These are phyloP conservation scores for Botrytis tulipae DNA, from an alignment of 2,329 filamentous ascomycete species.

Conservation along the genomic window DNA sequence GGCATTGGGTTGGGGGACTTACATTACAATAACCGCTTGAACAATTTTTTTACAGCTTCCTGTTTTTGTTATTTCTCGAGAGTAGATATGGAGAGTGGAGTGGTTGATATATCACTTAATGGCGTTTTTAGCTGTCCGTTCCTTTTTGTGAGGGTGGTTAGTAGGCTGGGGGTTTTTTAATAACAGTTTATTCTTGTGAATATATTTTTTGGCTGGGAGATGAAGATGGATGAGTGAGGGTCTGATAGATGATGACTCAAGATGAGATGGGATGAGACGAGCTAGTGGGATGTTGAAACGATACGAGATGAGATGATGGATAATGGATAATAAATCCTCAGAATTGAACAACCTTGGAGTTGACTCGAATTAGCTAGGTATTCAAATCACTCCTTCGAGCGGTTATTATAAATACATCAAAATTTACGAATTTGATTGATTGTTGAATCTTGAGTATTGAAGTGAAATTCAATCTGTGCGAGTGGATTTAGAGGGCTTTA, in stretches of 20 bases:
- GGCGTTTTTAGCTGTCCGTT: slow-evolving; percentile 7
- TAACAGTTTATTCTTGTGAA: not conserved
- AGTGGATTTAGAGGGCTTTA: too few species aligned
- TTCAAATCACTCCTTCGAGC: not conserved
- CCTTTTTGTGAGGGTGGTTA: not conserved
- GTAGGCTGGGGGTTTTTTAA: not conserved
- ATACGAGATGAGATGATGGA: not conserved
- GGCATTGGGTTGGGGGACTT: not conserved
- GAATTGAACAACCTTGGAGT: not conserved
- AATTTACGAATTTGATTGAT: not conserved
- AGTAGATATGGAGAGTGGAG: not conserved
- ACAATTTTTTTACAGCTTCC: not conserved
- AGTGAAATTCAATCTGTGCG: too few species aligned
- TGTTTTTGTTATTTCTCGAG: not conserved
- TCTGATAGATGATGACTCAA: not conserved
- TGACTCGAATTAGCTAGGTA: not conserved
- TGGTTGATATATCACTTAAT: not conserved
- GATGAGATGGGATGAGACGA: not conserved
- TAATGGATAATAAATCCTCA: not conserved
- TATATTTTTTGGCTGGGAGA: not conserved
- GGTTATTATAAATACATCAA: not conserved
- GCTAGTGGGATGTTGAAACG: not conserved
- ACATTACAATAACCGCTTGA: not conserved
- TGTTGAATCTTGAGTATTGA: not conserved
- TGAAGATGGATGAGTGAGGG: not conserved